A percentile compares a stretch with the other conserved stretches of the same genome.
These are phyloP conservation scores for Anethum foeniculum DNA, from an alignment of 140 eudicot species.

Conservation along the genomic window DNA sequence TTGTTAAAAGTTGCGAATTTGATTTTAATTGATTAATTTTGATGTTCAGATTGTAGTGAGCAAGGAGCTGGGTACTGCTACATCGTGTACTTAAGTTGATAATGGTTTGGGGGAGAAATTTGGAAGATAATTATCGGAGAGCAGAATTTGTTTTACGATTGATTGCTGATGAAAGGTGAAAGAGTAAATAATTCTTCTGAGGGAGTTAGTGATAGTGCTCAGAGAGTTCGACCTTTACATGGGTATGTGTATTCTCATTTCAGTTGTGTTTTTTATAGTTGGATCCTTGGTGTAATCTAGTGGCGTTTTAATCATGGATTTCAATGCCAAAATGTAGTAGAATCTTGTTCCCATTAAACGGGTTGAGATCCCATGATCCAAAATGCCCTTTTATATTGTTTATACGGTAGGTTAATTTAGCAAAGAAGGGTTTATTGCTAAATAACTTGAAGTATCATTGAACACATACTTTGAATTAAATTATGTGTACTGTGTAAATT, in stretches of 20 bases:
- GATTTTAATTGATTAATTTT: background rate
- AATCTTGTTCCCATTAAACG: background rate
- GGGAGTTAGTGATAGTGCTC: constrained; percentile 33
- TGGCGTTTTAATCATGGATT: background rate
- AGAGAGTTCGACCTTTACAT: constrained; percentile 49
- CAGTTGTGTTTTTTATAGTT: background rate
- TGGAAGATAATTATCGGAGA: constrained; percentile 26
- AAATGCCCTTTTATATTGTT: background rate
- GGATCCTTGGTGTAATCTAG: background rate
- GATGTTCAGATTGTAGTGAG: background rate
- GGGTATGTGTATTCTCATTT: constrained; percentile 42
- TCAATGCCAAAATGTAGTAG: background rate
- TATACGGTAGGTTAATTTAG: background rate
- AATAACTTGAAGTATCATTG: no score
- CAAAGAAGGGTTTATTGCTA: background rate
- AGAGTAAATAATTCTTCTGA: constrained; percentile 33
- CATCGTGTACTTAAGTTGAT: constrained; percentile 28
- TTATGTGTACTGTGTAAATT: background rate
- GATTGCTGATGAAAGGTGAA: constrained; percentile 53
- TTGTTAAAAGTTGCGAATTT: background rate
- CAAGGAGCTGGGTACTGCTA: constrained; percentile 22
- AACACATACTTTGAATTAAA: background rate
- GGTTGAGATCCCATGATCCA: background rate
- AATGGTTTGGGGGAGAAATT: constrained; percentile 40
- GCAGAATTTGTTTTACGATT: constrained; percentile 22